These are phyloP conservation scores for Yarrowia sp. DNA, from an alignment of 805 yeast species.

Conservation along the genomic window DNA sequence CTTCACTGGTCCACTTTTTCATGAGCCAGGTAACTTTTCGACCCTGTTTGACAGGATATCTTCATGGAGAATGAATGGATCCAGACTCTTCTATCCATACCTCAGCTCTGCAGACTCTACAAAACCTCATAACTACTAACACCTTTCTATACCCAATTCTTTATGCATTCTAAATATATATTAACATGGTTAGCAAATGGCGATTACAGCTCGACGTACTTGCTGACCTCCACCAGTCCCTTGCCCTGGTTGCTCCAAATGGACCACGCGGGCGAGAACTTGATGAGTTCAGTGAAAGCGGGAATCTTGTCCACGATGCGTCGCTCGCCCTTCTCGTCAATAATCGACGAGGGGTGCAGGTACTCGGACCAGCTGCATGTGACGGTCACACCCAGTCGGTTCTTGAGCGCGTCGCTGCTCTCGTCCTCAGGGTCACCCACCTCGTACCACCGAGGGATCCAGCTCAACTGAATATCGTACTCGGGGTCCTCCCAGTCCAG, in stretches of 20 bases:
- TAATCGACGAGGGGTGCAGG: slow-evolving; percentile 52
- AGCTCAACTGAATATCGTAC: slow-evolving; percentile 71
- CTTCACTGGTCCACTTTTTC: too few species aligned
- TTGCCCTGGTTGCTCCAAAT: slow-evolving; percentile 66
- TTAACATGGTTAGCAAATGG: slow-evolving; percentile 28
- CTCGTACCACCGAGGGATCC: slow-evolving; percentile 70
- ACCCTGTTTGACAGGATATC: too few species aligned
- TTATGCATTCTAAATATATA: slow-evolving; percentile 29
- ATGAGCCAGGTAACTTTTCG: too few species aligned
- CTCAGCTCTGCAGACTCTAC: too few species aligned
- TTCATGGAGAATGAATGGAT: too few species aligned
- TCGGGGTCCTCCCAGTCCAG: slow-evolving; percentile 61
- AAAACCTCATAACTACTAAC: too few species aligned
- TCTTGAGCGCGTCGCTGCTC: slow-evolving; percentile 41
- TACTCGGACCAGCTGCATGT: slow-evolving; percentile 83
- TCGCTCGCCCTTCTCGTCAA: slow-evolving; percentile 49
- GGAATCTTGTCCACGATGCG: slow-evolving; percentile 58
- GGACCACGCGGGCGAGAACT: slow-evolving; percentile 69
- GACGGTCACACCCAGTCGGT: slow-evolving; percentile 54
- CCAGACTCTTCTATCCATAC: too few species aligned
- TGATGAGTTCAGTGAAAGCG: slow-evolving; percentile 72
- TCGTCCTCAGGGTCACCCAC: slow-evolving; percentile 52
- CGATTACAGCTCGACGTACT: slow-evolving; percentile 56
- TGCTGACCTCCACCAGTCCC: slow-evolving; percentile 70
- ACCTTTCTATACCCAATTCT: too few species aligned